These are phyloP conservation scores for Colletotrichum lini DNA, from an alignment of 2,329 filamentous ascomycete genomes.

Conservation along the genomic window DNA sequence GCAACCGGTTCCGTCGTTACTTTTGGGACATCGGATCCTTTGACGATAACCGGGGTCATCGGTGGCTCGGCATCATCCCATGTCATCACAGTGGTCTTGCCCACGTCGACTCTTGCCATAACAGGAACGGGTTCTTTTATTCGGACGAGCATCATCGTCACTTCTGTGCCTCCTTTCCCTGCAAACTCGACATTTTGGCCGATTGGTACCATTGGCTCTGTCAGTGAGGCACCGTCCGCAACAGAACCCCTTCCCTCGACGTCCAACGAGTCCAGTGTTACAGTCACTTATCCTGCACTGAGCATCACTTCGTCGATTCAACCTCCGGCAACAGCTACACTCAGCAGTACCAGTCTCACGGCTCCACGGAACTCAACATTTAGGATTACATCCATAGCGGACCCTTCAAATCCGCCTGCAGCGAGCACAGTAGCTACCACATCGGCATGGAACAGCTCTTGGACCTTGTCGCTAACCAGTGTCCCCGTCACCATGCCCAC, in stretches of 20 bases:
- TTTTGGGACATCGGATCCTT: too few relatives aligned
- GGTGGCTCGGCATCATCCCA: background rate
- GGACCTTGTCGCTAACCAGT: background rate
- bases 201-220: slow-evolving; percentile 20
- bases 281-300: background rate
- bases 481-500: background rate
- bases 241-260: slow-evolving; percentile 4
- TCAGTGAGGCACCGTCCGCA: slow-evolving; percentile 17
- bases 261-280: background rate
- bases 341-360: background rate
- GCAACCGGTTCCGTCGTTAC: background rate
- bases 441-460: slow-evolving; percentile 4
- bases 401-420: background rate
- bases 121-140: background rate
- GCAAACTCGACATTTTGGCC: slow-evolving; percentile 19
- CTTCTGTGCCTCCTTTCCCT: slow-evolving; percentile 14
- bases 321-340: background rate
- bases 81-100: background rate
- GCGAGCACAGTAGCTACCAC: background rate
- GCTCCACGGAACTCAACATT: slow-evolving; percentile 17
- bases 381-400: background rate
- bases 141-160: background rate
- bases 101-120: background rate
- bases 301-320: slow-evolving; percentile 15
- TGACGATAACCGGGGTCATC: background rate